These are phyloP conservation scores for Ogataea methylovora DNA, from an alignment of 805 yeast species.

Conservation along the genomic window DNA sequence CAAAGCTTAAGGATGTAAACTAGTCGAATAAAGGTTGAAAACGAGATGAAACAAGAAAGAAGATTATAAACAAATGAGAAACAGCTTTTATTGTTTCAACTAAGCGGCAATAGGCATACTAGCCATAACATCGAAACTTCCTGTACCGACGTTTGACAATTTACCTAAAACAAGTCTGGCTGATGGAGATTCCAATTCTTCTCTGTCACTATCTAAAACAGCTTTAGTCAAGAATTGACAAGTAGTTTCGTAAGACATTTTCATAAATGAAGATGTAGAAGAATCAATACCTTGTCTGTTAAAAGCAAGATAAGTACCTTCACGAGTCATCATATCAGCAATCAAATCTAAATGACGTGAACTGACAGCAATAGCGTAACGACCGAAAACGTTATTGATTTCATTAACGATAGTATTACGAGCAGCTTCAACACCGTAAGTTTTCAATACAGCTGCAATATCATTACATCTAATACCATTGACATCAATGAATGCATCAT, in stretches of 20 bases:
- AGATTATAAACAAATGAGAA: too few species aligned
- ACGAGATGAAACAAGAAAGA: too few species aligned
- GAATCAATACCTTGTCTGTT: slow-evolving; percentile 98
- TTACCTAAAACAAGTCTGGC: slow-evolving; percentile 92
- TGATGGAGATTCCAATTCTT: slow-evolving; percentile 83
- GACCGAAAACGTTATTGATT: slow-evolving; percentile 90
- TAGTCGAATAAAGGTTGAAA: too few species aligned
- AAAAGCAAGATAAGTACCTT: slow-evolving; percentile 93
- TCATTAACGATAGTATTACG: slow-evolving; percentile 95
- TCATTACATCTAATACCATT: slow-evolving; percentile 89
- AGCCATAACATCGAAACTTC: slow-evolving; percentile 78
- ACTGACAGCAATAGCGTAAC: slow-evolving; percentile 91
- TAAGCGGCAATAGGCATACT: slow-evolving; percentile 28
- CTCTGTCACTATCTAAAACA: slow-evolving; percentile 85
- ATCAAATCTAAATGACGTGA: slow-evolving; percentile 91
- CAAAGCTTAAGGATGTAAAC: too few species aligned
- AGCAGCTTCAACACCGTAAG: slow-evolving; percentile 99
- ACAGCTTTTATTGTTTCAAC: too few species aligned
- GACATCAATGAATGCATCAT: slow-evolving; percentile 85
- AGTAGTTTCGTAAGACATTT: slow-evolving; percentile 98
- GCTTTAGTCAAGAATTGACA: slow-evolving; percentile 96
- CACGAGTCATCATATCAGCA: slow-evolving; percentile 99
- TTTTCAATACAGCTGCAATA: slow-evolving; percentile 78
- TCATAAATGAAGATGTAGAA: slow-evolving; percentile 91
- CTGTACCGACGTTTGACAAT: slow-evolving; percentile 89